Conservation (phyloP, 345 rosid genomes). For the Triadica sebifera region DNA sequence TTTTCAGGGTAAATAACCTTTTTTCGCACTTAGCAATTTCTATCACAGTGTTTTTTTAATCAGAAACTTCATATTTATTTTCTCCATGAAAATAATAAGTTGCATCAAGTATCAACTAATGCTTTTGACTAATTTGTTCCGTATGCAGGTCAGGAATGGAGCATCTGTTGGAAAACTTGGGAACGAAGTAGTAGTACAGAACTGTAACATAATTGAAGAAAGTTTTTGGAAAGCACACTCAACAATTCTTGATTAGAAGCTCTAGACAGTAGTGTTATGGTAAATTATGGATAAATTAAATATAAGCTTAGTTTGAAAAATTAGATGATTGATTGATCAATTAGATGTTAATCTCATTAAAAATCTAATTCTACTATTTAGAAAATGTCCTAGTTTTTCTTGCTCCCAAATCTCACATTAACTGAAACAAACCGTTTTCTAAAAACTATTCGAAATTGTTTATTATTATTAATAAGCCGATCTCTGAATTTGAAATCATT, state of each 20-base stretch:
- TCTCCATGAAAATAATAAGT: not conserved
- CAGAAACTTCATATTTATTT: not conserved
- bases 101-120: not conserved
- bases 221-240: slow-evolving; percentile 65
- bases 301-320: too few species aligned
- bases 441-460: too few species aligned
- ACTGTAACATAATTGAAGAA: slow-evolving; percentile 60
- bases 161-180: slow-evolving; percentile 15
- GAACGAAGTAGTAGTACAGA: slow-evolving; percentile 39
- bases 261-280: too few species aligned
- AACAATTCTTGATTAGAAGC: slow-evolving; percentile 37
- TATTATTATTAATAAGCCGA: too few species aligned
- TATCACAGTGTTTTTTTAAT: not conserved
- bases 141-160: slow-evolving; percentile 32
- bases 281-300: too few species aligned
- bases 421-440: too few species aligned
- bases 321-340: too few species aligned
- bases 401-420: too few species aligned
- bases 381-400: too few species aligned
- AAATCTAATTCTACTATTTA: too few species aligned
- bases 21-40: not conserved
- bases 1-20: slow-evolving; percentile 45
- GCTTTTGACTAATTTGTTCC: not conserved
- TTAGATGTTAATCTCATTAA: too few species aligned
- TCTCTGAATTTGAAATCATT: too few species aligned